Base-by-base conservation (phyloP, 2,329 filamentous ascomycete genomes). In the Clonostachys chloroleuca region DNA sequence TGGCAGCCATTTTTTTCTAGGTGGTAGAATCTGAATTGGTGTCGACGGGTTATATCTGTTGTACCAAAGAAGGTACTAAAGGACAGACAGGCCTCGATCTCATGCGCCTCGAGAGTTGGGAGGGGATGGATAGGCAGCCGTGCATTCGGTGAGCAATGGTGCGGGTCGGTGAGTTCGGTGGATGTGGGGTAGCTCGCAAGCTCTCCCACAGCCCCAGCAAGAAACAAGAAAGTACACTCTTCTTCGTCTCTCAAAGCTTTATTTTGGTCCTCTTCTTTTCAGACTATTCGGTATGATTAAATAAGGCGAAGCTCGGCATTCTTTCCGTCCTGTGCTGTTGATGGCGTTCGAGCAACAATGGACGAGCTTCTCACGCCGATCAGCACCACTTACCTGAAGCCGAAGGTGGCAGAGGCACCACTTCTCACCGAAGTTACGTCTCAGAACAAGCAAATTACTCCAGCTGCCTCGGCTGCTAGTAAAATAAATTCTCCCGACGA, bases 341-440 rank as follows among this genome's bases (percentile, higher is more conserved):
- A 43, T 42, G 39, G 13, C 8, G 7, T 20, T 18, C 13, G 44
- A 34, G 30, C 30, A 41, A 56, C 44, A 30, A 84, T 84, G 81
- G 79, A 81, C 47, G 72, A 72, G 30, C 63, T 84, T 24, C 63
- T 83, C 49, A 78, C 69, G 10, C 77, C 73, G 2, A 68, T 81
- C 54, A 78, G 73, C 67, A 75, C 72, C 43, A 73, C 71, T 3
- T 77, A 80, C 53, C 67, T 64, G 42, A 70, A 70, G 46, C 55
- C 61, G 37, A 57, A 63, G 24, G 56, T 55, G 13, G 44, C 67
- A 10, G 65, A 71, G 40, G 59, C 66, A 13, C 56, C 73, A 17
- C 36, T n/a, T n/a, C 36, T n/a, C 14, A n/a, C 14, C 17, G 57
- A 73, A 9, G 65, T 63, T 42, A 59, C 70, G 40, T 60, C 67